Evolutionary conservation across 2,329 filamentous ascomycete genomes (phyloP), one percentile per base, ranked within the genome.

Genomic region (Aspergillus luchuensis): DNA sequence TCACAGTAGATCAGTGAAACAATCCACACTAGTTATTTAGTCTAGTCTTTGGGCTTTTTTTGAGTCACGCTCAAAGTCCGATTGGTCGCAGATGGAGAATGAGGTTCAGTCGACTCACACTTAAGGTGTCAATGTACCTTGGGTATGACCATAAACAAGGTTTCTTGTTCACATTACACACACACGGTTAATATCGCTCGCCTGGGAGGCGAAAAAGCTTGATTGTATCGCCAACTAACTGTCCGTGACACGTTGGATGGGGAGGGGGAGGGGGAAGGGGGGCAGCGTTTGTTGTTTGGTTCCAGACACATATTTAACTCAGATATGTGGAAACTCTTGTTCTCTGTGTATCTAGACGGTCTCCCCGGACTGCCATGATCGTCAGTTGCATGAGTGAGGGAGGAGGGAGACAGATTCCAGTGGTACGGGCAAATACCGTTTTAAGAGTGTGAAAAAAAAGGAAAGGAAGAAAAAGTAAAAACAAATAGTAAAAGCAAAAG

Each of bases 181-280:
- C 30, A 52, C 17, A 30, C 41, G 53, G 39, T 45, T 43, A 30
- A 47, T 56, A 49, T 30, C 47, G 28, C 47, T 56, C 53, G 41
- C 19, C 53, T 39, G 53, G n/a, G 43, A 39, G 39, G 25, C 5
- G 19, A n/a, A 28, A 56, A 56, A 56, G 53, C 53, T 56, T 56
- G 53, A 56, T 56, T 47, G 43, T 55, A 36, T 36, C 33, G 33
- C 33, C 33, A 36, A 36, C 11, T 36, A 36, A 36, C 33, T 36
- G 33, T 36, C 33, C 33, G 33, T 36, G 33, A 36, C 33, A 36
- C 11, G 33, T 13, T 36, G 33, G 33, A 11, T 15, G 33, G 33
- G 33, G 11, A 15, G 2, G 28, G 8, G 28, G 28, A 4, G 4
- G 5, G 4, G 4, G 10, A 8, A 8, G 1, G 5, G 33, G 33